Evolutionary conservation across 805 yeast genomes (phyloP).

Genomic region (Nakazawaea ishiwadae): DNA sequence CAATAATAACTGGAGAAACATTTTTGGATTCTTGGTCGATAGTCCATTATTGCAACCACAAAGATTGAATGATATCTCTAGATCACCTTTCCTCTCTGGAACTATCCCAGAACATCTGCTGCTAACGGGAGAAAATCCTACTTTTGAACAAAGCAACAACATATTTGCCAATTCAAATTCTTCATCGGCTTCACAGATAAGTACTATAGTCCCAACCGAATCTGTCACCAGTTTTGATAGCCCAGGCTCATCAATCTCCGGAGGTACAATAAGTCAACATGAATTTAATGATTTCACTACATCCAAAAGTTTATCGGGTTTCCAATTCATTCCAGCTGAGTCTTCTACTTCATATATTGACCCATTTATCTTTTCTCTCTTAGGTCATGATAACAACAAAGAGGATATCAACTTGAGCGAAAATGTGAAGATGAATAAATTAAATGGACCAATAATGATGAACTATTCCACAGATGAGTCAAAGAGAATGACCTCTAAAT

Average conservation of each 20-base stretch:
- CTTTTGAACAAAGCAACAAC: too few relatives aligned
- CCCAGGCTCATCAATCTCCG: conserved; percentile 6
- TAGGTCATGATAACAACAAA: background rate
- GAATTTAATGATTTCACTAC: background rate
- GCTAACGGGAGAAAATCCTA: too few relatives aligned
- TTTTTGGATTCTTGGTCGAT: conserved; percentile 9
- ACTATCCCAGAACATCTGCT: background rate
- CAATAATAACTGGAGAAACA: background rate
- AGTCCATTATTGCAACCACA: conserved; percentile 8
- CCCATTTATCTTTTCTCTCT: conserved; percentile 6
- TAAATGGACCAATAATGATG: background rate
- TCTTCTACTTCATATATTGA: background rate
- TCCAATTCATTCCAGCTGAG: background rate
- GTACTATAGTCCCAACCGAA: conserved; percentile 1
- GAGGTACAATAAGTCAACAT: background rate
- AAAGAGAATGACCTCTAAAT: background rate
- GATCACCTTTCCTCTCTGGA: background rate
- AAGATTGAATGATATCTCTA: conserved; percentile 3
- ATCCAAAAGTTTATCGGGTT: background rate
- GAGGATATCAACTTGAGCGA: background rate
- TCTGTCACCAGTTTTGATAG: conserved; percentile 5
- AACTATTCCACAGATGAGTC: background rate
- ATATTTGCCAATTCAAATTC: background rate
- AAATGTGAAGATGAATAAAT: background rate
- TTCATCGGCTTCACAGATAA: conserved; percentile 1